Evolutionary conservation across 257 asterid genomes (phyloP), one percentile per base, ranked within the genome.

Genomic region (Solanum pinnatisectum): DNA sequence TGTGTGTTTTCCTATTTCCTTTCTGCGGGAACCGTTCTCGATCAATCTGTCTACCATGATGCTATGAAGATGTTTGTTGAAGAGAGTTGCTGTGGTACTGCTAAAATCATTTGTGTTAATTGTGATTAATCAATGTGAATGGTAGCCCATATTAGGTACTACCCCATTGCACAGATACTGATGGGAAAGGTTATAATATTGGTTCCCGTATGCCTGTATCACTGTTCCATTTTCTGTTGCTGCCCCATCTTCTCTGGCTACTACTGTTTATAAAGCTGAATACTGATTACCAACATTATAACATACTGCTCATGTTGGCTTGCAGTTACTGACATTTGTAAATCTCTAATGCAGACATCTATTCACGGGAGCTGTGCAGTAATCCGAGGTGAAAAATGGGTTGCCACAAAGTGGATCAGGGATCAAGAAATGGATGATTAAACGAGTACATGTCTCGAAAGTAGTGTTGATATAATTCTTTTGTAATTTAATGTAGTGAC

Each of bases 311-410:
- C 42, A 44, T 46, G 27, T 87, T 83, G 86, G 44, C 68, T 86
- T 85, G 72, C 60, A 59, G 10, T 42, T 79, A 4, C 63, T 79
- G 39, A 15, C 84, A 44, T 44, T 79, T 44, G 25, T 79, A 44
- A 52, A 84, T 77, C 11, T 36, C 39, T 32, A 82, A 12, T 87
- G 90, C 96, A 97, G 99, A 87, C 91, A 39, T 96, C 99, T 82
- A 95, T 94, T 63, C 99, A 96, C 87, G 99, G 99, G 90, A 97
- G 99, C 92, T 97, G 99, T 88, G 95, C 99, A 9, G 99, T 96
- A 60, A 91, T 92, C 92, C 90, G 86, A 92, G 99, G 99, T 76
- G 93, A 95, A 92, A 97, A 96, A 92, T 97, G 99, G 99, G 99
- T 97, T 27, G 99, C 99, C 40, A 97, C 98, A 14, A 97, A 97